A percentile compares a stretch with the other conserved stretches of the same genome.
These are phyloP conservation scores for Tillandsia fasciculata DNA, from an alignment of 176 grass and related monocot genomes.

Conservation along the genomic window DNA sequence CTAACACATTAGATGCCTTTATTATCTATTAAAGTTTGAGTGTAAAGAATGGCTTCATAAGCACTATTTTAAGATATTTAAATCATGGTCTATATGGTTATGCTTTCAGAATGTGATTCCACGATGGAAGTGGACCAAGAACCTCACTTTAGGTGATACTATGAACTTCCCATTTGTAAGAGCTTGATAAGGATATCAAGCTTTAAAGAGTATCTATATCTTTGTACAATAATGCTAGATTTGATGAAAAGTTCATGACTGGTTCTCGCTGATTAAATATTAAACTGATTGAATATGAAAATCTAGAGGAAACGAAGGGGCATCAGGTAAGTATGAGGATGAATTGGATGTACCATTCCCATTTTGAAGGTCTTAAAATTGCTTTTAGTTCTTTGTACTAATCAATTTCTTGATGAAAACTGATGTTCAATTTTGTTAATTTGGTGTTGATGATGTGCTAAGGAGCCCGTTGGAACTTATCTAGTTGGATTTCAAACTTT, in stretches of 20 bases:
- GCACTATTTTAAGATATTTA: neutral
- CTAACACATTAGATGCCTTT: too few relatives aligned
- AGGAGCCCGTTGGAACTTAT: too few relatives aligned
- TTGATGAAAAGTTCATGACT: neutral
- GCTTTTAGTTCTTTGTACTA: too few relatives aligned
- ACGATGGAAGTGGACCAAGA: neutral
- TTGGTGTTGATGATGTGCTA: too few relatives aligned
- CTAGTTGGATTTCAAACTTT: too few relatives aligned
- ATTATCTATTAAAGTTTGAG: neutral
- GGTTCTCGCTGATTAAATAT: neutral
- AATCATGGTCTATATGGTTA: neutral
- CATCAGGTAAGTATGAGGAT: neutral
- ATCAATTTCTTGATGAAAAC: too few relatives aligned
- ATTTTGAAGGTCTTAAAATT: too few relatives aligned
- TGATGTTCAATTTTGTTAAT: too few relatives aligned
- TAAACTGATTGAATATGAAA: neutral
- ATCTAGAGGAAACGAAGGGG: neutral
- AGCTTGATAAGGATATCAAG: neutral
- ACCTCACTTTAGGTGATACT: neutral
- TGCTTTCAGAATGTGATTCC: neutral
- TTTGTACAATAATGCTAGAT: neutral
- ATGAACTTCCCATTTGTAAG: neutral
- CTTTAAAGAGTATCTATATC: neutral
- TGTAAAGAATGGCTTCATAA: neutral
- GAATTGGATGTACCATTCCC: neutral